A percentile compares a stretch with the other conserved stretches of the same genome.
Evolutionary conservation across 2,329 filamentous ascomycete genomes (phyloP).

Genomic region (Diaporthe humulicola): DNA sequence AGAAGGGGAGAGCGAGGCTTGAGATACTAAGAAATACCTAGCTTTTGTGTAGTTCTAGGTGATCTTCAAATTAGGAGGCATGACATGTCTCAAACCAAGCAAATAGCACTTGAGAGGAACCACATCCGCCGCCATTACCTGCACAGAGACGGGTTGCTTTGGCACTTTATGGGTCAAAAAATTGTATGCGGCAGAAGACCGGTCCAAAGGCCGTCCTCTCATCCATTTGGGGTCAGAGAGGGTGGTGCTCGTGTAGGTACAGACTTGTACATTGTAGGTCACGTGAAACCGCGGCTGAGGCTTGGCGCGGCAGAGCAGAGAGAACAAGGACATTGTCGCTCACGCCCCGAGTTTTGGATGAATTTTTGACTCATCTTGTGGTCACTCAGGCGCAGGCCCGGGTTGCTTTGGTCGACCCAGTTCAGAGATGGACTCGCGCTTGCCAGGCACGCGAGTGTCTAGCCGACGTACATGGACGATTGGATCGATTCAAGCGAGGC

Average conservation of each 20-base stretch:
- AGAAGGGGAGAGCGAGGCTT: neutral
- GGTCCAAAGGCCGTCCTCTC: neutral
- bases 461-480: neutral
- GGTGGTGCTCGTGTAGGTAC: neutral
- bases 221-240: neutral
- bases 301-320: slow-evolving; percentile 5
- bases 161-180: no score
- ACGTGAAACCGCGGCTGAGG: slow-evolving; percentile 20
- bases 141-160: no score
- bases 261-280: neutral
- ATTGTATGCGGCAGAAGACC: no score
- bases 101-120: neutral
- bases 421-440: neutral
- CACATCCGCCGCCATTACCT: no score
- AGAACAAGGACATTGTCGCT: slow-evolving; percentile 1
- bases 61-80: neutral
- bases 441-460: neutral
- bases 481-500: slow-evolving; percentile 2
- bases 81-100: neutral
- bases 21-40: neutral
- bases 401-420: neutral
- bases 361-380: neutral
- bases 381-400: neutral
- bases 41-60: neutral
- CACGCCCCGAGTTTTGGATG: neutral